A percentile compares a stretch with the other conserved stretches of the same genome.
Evolutionary conservation across 495 filamentous ascomycete species (phyloP).

Genomic region (Saxophila tyrrhenica): DNA sequence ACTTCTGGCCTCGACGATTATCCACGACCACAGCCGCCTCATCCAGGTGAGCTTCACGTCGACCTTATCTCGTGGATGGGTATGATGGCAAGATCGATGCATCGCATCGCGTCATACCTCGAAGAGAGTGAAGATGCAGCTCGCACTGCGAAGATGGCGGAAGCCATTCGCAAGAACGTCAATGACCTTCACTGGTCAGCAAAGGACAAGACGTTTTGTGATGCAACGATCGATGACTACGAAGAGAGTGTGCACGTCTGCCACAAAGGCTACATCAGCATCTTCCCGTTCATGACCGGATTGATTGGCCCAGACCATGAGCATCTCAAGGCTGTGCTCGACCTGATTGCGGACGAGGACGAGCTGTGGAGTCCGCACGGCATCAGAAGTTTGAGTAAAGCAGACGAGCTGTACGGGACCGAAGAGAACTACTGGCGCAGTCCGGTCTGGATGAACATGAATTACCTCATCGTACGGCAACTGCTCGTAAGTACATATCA

Average conservation of each 20-base stretch:
- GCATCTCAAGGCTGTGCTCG: slow-evolving; percentile 59
- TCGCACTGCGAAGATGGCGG: slow-evolving; percentile 58
- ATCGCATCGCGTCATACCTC: slow-evolving; percentile 62
- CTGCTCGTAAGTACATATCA: slow-evolving; percentile 55
- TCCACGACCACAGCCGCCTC: slow-evolving; percentile 86
- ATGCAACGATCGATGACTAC: slow-evolving; percentile 89
- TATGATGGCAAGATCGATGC: slow-evolving; percentile 73
- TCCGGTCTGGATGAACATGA: slow-evolving; percentile 95
- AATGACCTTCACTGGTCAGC: slow-evolving; percentile 90
- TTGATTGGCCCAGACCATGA: slow-evolving; percentile 62
- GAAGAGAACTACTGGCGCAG: slow-evolving; percentile 96
- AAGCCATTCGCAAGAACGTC: slow-evolving; percentile 74
- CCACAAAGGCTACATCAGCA: slow-evolving; percentile 90
- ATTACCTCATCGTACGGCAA: slow-evolving; percentile 74
- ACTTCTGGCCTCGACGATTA: slow-evolving; percentile 95
- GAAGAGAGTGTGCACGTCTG: slow-evolving; percentile 85
- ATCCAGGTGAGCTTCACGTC: slow-evolving; percentile 92
- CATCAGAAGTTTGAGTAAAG: slow-evolving; percentile 76
- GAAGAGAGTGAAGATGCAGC: slow-evolving; percentile 62
- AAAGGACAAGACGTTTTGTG: slow-evolving; percentile 71
- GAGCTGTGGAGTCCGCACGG: slow-evolving; percentile 82
- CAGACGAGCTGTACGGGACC: slow-evolving; percentile 71
- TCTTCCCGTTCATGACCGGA: slow-evolving; percentile 84
- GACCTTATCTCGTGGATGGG: slow-evolving; percentile 96
- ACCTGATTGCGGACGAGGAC: slow-evolving; percentile 66